Conservation (phyloP, 2,329 filamentous ascomycete genomes). For the Hypoxylon sp. region DNA sequence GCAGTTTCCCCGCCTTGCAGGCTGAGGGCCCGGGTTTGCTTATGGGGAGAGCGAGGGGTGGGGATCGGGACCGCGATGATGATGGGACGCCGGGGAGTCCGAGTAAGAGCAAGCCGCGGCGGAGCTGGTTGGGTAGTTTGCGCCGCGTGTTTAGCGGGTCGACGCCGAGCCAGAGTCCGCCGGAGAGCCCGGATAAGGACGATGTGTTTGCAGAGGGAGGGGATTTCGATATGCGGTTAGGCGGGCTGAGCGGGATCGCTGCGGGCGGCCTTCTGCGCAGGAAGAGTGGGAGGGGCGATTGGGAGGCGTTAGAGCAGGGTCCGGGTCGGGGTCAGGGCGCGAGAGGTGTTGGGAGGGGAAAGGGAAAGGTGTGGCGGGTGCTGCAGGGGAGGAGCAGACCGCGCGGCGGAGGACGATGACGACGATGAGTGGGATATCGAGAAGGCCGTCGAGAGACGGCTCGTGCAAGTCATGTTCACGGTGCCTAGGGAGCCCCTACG, state of each 20-base stretch:
- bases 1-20: slow-evolving; percentile 67
- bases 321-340: slow-evolving; percentile 24
- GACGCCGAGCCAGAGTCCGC: slow-evolving; percentile 53
- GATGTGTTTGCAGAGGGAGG: slow-evolving; percentile 55
- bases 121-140: slow-evolving; percentile 79
- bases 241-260: slow-evolving; percentile 63
- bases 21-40: slow-evolving; percentile 68
- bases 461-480: slow-evolving; percentile 92
- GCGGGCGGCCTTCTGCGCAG: slow-evolving; percentile 63
- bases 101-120: slow-evolving; percentile 69
- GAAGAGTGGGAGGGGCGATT: slow-evolving; percentile 70
- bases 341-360: slow-evolving; percentile 28
- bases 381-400: slow-evolving; percentile 21
- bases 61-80: slow-evolving; percentile 45
- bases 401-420: slow-evolving; percentile 68
- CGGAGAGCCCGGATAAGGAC: slow-evolving; percentile 47
- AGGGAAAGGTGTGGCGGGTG: slow-evolving; percentile 35
- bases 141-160: slow-evolving; percentile 72
- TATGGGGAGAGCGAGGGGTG: slow-evolving; percentile 55
- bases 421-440: slow-evolving; percentile 83
- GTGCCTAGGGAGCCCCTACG: slow-evolving; percentile 88
- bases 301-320: slow-evolving; percentile 60
- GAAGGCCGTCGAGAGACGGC: slow-evolving; percentile 76
- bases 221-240: slow-evolving; percentile 63
- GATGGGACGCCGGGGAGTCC: slow-evolving; percentile 64